phyloP scores from a whole-genome alignment of 352 stramenopile genomes.

The Globisporangium nodosum region DNA sequence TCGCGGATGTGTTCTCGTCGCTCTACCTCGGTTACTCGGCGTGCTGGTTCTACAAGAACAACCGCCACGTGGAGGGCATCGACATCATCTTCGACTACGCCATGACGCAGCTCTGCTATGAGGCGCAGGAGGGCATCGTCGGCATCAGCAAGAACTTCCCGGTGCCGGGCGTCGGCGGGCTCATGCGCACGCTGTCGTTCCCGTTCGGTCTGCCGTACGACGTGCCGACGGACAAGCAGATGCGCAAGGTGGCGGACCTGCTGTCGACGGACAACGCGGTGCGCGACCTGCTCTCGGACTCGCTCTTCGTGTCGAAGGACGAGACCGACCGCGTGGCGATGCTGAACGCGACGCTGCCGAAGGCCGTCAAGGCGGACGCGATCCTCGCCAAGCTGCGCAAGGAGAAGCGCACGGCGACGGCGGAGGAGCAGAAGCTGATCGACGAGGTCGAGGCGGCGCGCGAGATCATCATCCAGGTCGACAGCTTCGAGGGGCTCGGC shows the following conservation, averaged over 20 bases:
- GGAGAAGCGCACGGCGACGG: constrained; percentile 92
- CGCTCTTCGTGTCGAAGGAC: constrained; percentile 74
- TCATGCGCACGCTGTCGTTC: constrained; percentile 95
- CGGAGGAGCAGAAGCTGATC: constrained; percentile 93
- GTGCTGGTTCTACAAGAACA: constrained; percentile 96
- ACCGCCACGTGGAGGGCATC: constrained; percentile 92
- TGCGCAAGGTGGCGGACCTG: constrained; percentile 63
- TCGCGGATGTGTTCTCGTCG: constrained; percentile 95
- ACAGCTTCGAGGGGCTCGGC: constrained; percentile 89
- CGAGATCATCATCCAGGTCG: constrained; percentile 96
- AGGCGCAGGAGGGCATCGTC: constrained; percentile 94
- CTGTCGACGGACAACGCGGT: constrained; percentile 71
- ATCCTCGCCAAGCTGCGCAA: constrained; percentile 90
- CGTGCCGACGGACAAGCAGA: constrained; percentile 85
- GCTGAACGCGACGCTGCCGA: constrained; percentile 70
- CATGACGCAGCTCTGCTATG: constrained; percentile 93
- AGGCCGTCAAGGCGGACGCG: constrained; percentile 90
- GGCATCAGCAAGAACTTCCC: constrained; percentile 97
- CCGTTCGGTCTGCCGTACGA: constrained; percentile 93
- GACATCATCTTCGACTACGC: constrained; percentile 96
- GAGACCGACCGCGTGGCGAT: constrained; percentile 59
- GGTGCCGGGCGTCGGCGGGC: constrained; percentile 80
- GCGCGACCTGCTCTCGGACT: constrained; percentile 60
- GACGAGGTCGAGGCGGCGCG: constrained; percentile 93
- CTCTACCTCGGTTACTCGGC: constrained; percentile 97